Base-by-base conservation (phyloP, 768 basidiomycete species). In the Clavaria fumosa region DNA sequence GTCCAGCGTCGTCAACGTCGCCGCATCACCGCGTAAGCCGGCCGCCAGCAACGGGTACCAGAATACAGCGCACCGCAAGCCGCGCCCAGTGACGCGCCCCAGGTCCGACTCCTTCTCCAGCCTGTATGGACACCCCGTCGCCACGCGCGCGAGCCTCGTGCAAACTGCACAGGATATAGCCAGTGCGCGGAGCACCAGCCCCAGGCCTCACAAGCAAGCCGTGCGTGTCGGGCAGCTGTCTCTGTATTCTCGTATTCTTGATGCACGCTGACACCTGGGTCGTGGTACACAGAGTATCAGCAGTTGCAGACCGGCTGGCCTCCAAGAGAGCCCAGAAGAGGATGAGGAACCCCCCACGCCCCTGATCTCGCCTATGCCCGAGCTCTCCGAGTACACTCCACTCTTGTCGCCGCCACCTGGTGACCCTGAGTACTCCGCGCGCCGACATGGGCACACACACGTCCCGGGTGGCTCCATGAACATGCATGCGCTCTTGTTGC, bases 401-500 rank as follows among this genome's bases (percentile, higher is more conserved):
- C n/a, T n/a, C n/a, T n/a, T n/a, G n/a, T n/a, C n/a, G n/a, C n/a
- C n/a, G n/a, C n/a, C n/a, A n/a, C n/a, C n/a, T n/a, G n/a, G n/a
- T n/a, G n/a, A n/a, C n/a, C n/a, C n/a, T n/a, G n/a, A n/a, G n/a
- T n/a, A n/a, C n/a, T n/a, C n/a, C n/a, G n/a, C n/a, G n/a, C n/a
- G n/a, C n/a, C n/a, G n/a, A n/a, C n/a, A n/a, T n/a, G 36, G 40
- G 48, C 44, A 6, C 56, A 58, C 31, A 39, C 61, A 53, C 60
- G 45, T 59, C 15, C 73, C 77, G 48, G 58, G 60, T 6, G 78
- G 76, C 1, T 85, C 79, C 1, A 97, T 99, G 95, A 99, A 97
- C 58, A 96, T 97, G 91, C 80, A 66, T n/a, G 95, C 90, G 21
- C 67, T 99, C 1, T 64, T 97, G 22, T 59, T 99, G 20, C 95